Base-by-base conservation (phyloP, 2,329 filamentous ascomycete species). In the Pseudogymnoascus sp. region DNA sequence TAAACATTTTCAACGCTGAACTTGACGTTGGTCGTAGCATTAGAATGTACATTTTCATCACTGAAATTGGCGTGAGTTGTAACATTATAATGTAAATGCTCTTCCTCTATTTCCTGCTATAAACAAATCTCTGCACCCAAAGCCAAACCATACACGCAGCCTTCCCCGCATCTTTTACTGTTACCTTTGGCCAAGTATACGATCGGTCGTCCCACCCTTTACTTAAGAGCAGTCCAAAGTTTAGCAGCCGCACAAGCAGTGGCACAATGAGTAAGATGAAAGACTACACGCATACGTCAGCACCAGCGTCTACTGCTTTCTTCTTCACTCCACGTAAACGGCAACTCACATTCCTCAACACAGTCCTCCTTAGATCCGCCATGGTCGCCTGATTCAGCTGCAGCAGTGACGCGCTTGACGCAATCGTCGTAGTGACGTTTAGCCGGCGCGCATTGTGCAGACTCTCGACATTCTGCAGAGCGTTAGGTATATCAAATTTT, bases 351-450 rank as follows among this genome's bases (percentile, higher is more conserved):
- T 82, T 99, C 94, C 82, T 99, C 94, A 68, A 97, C 91, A 72
- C 94, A 99, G 81, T 97, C 92, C 84, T 99, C 94, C 72, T 89
- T 86, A 70, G 87, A 80, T 61, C 80, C 87, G 77, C 87, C 86
- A 76, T 81, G 80, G 69, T 87, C 84, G 28, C 22, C 25, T 69
- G 87, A 84, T 67, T 87, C 83, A 69, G 81, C 71, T 67, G 77
- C 75, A 64, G 72, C 73, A 64, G 86, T 90, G 70, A 99, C 94
- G 71, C 94, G 91, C 84, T 96, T 91, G 70, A 93, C 91, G 76
- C 94, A 99, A 80, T 97, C 91, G 68, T 97, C 92, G 76, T 89
- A 97, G 84, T 99, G 94, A 83, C 97, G 93, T 86, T 97, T 99
- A 73, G 85, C 84, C 63, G 88, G 87, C 65, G 87, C 82, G 79